Evolutionary conservation across 2,329 filamentous ascomycete species (phyloP).

Genomic region (Exophiala aquamarina): DNA sequence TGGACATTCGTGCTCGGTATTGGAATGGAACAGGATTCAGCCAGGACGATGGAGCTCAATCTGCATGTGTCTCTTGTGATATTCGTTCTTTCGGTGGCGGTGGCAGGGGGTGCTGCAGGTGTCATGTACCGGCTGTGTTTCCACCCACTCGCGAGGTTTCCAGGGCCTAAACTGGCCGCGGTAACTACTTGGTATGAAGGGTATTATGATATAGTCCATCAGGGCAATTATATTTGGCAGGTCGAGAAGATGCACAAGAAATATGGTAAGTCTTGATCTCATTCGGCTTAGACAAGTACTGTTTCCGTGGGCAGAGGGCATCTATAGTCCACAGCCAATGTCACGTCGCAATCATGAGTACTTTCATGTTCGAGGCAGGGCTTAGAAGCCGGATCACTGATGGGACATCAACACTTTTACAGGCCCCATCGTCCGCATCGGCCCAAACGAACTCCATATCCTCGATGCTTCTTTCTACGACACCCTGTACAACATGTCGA

Average conservation of each 20-base stretch:
- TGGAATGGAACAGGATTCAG: no score
- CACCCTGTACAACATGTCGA: slow-evolving; percentile 5
- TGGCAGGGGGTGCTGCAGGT: slow-evolving; percentile 9
- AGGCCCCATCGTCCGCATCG: slow-evolving; percentile 18
- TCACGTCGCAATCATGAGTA: no score
- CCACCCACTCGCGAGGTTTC: slow-evolving; percentile 9
- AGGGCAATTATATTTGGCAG: slow-evolving; percentile 30
- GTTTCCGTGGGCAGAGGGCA: not conserved
- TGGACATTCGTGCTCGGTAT: no score
- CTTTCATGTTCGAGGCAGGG: not conserved
- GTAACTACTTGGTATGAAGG: slow-evolving; percentile 37
- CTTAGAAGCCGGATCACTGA: no score
- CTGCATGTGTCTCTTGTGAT: no score
- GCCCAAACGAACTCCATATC: slow-evolving; percentile 15
- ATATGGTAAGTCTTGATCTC: slow-evolving; percentile 27
- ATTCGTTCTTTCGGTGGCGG: slow-evolving; percentile 16
- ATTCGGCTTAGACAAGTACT: not conserved
- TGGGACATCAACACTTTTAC: not conserved
- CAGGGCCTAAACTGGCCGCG: slow-evolving; percentile 12
- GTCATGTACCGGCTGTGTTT: slow-evolving; percentile 11
- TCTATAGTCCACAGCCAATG: no score
- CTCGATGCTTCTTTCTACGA: slow-evolving; percentile 10
- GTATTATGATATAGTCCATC: slow-evolving; percentile 26
- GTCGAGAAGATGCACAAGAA: slow-evolving; percentile 29
- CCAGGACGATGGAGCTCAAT: no score